These are phyloP conservation scores for Favolaschia claudopus DNA, from an alignment of 768 basidiomycete species.

Conservation along the genomic window DNA sequence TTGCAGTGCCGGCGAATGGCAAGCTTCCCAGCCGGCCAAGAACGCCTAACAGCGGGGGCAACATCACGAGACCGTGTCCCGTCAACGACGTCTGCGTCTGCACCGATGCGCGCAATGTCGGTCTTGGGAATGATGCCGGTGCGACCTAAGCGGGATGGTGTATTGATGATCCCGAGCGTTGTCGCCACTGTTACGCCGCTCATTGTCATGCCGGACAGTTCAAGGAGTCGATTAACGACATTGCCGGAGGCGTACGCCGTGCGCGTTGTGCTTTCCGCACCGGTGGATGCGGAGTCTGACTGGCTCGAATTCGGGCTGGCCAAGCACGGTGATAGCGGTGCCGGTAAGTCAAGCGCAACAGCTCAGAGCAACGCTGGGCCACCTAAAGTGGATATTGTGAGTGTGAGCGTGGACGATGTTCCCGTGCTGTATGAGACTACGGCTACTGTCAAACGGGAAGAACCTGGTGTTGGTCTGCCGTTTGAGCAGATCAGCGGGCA, in stretches of 20 bases:
- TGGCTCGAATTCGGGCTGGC: constrained; percentile 83
- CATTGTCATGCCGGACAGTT: constrained; percentile 15
- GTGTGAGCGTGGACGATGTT: constrained; percentile 69
- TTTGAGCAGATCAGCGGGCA: constrained; percentile 63
- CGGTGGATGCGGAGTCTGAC: constrained; percentile 65
- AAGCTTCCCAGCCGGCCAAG: constrained; percentile 38
- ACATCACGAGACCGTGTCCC: constrained; percentile 35
- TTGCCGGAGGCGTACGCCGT: constrained; percentile 65
- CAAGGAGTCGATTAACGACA: constrained; percentile 14
- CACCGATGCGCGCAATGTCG: constrained; percentile 33
- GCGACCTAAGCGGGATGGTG: constrained; percentile 57
- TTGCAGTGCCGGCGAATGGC: constrained; percentile 9
- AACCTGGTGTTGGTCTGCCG: constrained; percentile 44
- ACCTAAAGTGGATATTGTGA: constrained; percentile 61
- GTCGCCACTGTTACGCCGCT: constrained; percentile 62
- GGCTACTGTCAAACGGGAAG: constrained; percentile 47
- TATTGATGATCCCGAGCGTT: constrained; percentile 68
- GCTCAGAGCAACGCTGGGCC: constrained; percentile 26
- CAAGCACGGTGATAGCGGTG: constrained; percentile 34
- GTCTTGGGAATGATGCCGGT: constrained; percentile 22
- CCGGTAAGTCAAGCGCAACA: constrained; percentile 2
- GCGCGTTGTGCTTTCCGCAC: constrained; percentile 61
- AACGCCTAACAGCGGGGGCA: constrained; percentile 42
- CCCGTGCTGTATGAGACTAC: constrained; percentile 67
- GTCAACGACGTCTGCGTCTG: constrained; percentile 34